Evolutionary conservation across 129 eudicot genomes (phyloP).

Genomic region (Saussurea involucrata): DNA sequence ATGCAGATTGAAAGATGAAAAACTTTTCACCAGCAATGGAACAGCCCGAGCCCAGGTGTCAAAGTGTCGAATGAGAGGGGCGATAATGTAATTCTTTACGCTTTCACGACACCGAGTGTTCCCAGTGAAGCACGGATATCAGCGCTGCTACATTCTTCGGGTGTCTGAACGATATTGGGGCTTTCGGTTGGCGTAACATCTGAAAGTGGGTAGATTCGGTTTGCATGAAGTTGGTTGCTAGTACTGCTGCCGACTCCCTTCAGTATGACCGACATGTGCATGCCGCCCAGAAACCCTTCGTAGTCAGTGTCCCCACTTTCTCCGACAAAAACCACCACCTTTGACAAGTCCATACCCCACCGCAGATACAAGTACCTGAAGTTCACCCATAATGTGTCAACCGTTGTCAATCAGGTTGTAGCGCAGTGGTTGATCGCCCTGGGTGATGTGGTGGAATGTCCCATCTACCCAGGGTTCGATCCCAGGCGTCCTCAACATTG

Average conservation of each 20-base stretch:
- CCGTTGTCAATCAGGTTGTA: too few relatives aligned
- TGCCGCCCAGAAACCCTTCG: slow-evolving; percentile 89
- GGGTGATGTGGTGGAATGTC: too few relatives aligned
- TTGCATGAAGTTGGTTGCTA: slow-evolving; percentile 64
- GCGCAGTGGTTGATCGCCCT: too few relatives aligned
- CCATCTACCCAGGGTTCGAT: too few relatives aligned
- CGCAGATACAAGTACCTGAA: slow-evolving; percentile 87
- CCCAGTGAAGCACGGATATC: slow-evolving; percentile 57
- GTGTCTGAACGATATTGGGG: slow-evolving; percentile 52
- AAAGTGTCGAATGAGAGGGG: neutral
- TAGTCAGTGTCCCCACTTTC: slow-evolving; percentile 98
- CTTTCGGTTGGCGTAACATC: slow-evolving; percentile 69
- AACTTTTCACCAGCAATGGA: neutral
- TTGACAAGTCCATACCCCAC: slow-evolving; percentile 95
- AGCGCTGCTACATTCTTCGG: slow-evolving; percentile 46
- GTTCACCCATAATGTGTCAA: neutral
- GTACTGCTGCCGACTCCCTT: slow-evolving; percentile 68
- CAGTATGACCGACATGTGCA: slow-evolving; percentile 76
- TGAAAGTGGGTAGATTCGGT: slow-evolving; percentile 80
- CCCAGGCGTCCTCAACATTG: too few relatives aligned
- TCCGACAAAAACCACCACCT: slow-evolving; percentile 85
- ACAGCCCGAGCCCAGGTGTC: neutral
- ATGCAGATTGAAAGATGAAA: slow-evolving; percentile 12
- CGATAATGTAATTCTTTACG: slow-evolving; percentile 14
- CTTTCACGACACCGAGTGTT: slow-evolving; percentile 41